Conservation (phyloP, 306 rosid species). For the Myrica gale region DNA sequence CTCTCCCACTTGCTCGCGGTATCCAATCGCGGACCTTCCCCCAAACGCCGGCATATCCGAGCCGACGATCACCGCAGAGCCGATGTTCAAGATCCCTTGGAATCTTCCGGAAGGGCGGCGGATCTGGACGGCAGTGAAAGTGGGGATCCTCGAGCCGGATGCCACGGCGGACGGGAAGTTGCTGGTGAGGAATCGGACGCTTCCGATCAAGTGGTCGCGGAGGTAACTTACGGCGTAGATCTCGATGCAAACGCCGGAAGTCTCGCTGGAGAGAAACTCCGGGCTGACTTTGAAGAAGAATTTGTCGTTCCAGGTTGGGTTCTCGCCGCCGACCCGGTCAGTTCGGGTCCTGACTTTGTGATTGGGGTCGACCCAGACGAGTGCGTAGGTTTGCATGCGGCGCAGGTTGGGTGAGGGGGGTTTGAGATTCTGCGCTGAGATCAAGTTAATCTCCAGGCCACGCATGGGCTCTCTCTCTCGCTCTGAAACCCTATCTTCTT, state of each 20-base stretch:
- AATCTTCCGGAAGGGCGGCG: constrained; percentile 85
- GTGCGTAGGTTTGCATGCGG: constrained; percentile 59
- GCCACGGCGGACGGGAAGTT: constrained; percentile 42
- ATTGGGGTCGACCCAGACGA: constrained; percentile 60
- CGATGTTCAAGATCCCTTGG: constrained; percentile 73
- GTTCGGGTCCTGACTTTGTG: constrained; percentile 64
- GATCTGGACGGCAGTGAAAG: constrained; percentile 70
- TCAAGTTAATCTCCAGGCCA: constrained; percentile 83
- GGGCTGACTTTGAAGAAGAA: constrained; percentile 77
- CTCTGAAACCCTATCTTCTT: constrained; percentile 22
- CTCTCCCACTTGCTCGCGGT: constrained; percentile 67
- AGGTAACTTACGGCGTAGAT: constrained; percentile 66
- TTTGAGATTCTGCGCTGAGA: constrained; percentile 82
- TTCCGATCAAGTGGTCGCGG: constrained; percentile 60
- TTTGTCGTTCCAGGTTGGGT: constrained; percentile 91
- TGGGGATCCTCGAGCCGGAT: constrained; percentile 36
- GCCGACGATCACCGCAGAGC: constrained; percentile 45
- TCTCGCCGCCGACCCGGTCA: constrained; percentile 60
- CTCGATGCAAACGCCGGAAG: constrained; percentile 59
- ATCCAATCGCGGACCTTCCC: constrained; percentile 58
- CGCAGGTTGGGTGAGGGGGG: constrained; percentile 41
- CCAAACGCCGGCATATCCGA: constrained; percentile 46
- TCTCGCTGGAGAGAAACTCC: constrained; percentile 65
- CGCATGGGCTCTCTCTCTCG: constrained; percentile 30
- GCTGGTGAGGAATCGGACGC: constrained; percentile 68